Evolutionary conservation across 1,284 basidiomycete species (phyloP).

Genomic region (Stygiomarasmius scandens): DNA sequence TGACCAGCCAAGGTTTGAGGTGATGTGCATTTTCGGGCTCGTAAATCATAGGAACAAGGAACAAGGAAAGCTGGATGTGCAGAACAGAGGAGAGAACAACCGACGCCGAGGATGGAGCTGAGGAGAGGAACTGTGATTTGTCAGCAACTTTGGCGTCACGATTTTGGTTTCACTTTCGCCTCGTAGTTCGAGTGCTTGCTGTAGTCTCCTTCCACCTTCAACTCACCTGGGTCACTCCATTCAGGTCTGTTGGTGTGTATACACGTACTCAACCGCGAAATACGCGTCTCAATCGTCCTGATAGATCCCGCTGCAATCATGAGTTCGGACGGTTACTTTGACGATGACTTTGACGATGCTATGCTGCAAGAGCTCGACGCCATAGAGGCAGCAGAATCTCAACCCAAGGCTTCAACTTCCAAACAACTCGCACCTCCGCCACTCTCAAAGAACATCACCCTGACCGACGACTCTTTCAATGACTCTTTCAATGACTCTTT

Average conservation of each 20-base stretch:
- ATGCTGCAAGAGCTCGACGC: slow-evolving; percentile 64
- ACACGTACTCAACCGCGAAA: background rate
- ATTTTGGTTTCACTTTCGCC: no score
- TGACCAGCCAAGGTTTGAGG: slow-evolving; percentile 82
- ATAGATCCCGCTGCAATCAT: slow-evolving; percentile 33
- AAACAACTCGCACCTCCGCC: slow-evolving; percentile 7
- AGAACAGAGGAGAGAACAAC: background rate
- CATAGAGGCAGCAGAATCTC: slow-evolving; percentile 59
- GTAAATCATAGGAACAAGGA: slow-evolving; percentile 54
- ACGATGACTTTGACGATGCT: slow-evolving; percentile 51
- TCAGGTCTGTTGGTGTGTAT: background rate
- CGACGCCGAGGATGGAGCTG: background rate
- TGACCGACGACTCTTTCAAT: background rate
- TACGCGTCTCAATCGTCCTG: background rate
- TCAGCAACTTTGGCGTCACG: background rate
- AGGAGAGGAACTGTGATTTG: background rate
- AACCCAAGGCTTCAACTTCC: slow-evolving; percentile 19
- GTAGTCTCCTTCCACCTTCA: background rate
- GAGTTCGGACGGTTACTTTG: slow-evolving; percentile 73
- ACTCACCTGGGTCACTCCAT: background rate
- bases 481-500: slow-evolving; percentile 43
- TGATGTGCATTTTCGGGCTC: slow-evolving; percentile 63
- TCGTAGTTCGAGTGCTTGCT: no score
- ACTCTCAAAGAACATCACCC: slow-evolving; percentile 1
- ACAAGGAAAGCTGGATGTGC: background rate